Evolutionary conservation across 768 basidiomycete genomes (phyloP), one percentile per base, ranked within the genome.

Genomic region (Hypsizygus marmoreus): DNA sequence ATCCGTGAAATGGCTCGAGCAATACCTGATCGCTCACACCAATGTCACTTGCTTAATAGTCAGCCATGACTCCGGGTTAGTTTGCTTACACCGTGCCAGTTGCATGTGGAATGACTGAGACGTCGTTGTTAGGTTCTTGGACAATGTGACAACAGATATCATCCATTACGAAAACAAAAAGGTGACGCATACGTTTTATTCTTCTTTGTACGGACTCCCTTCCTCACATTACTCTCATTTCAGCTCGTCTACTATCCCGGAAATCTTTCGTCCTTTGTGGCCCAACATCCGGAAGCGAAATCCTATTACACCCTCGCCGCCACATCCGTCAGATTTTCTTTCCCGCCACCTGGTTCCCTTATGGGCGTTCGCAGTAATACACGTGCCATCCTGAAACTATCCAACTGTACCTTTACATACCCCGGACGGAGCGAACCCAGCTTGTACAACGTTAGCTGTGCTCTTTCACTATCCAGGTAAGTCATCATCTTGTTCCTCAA

Each of bases 331-430:
- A 94, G 91, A 70, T 95, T 98, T 73, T 73, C 91, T 26, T 98
- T 98, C 80, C 95, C 95, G 28, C 79, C 93, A 20, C 95, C 95
- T 31, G 95, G 95, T 23, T 93, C 90, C 36, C 79, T 98, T 54
- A 94, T 97, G 91, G 95, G 95, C 43, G 95, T 98, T 47, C 82
- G 95, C 52, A 95, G 92, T 65, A 92, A 88, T 61, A 98, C 95
- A 10, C 84, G 95, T 40, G 92, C 95, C 4, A 98, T 98, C 63
- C 76, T 98, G 62, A 97, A 95, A 73, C 80, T 97, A 68, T 75
- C 79, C 28, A 80, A 84, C 60, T 95, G 92, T 70, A 97, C 93
- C 9, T 98, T 88, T 69, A 94, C 92, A 42, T 98, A 98, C 69
- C 91, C 94, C 6, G 91, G 93, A 35, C 77, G 88, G 49, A 61